Evolutionary conservation across 495 filamentous ascomycete species (phyloP), one percentile per base, ranked within the genome.

Genomic region (Aspergillus nidulans): DNA sequence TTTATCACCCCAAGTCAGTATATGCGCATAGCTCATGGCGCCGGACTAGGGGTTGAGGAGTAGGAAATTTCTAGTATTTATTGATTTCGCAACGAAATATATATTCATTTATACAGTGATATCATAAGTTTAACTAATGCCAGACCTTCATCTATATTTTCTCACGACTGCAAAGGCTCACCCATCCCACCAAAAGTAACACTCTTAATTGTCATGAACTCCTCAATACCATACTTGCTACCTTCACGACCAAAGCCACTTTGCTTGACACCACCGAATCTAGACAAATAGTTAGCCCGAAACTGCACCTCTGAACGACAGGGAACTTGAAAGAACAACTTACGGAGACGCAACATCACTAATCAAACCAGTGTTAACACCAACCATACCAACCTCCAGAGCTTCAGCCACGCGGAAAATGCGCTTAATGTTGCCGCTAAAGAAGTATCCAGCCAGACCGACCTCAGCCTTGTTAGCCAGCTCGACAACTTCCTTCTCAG

Each of bases 161-260:
- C 19, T 63, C 59, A 72, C 45, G 67, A 66, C 64, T 74, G 71
- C 36, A 74, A 55, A 50, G 81, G 79, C 72, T 83, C 72, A 43
- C 80, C 80, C 79, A 91, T 85, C 1, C 89, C 88, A 8, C 89
- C 91, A 66, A 88, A 81, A 6, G 90, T 94, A 34, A 96, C 83
- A 74, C 83, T 94, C 80, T 98, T 98, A 40, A 86, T 89, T 48
- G 82, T 72, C 64, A 87, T 80, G 69, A 95, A 98, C 72, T 97
- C 94, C 9, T 88, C 88, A 61, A 95, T 87, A 15, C 94, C 94
- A 65, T 95, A 90, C 69, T 86, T 86, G 69, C 87, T 92, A 30
- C 94, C 94, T 72, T 98, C 92, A 30, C 92, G 71, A 18, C 94
- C 92, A 60, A 97, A 97, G 4, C 92, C 92, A 65, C 86, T 91